These are phyloP conservation scores for Tephrocybe sp. DNA, from an alignment of 768 basidiomycete species.

Conservation along the genomic window DNA sequence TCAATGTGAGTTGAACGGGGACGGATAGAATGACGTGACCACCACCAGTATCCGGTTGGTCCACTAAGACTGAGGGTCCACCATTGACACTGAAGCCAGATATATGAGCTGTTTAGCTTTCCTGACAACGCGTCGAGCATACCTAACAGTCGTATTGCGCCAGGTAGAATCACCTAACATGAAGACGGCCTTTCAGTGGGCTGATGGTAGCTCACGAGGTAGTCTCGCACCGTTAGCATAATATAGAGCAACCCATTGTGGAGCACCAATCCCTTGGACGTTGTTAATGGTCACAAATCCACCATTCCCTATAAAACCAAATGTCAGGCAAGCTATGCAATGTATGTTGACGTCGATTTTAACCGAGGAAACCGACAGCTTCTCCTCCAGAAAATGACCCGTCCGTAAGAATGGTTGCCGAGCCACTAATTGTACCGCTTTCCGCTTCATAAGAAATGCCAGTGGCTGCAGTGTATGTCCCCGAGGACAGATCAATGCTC, in stretches of 20 bases:
- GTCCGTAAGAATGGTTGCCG: constrained; percentile 41
- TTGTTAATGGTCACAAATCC: constrained; percentile 57
- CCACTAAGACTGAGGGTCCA: constrained; percentile 48
- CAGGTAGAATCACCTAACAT: constrained; percentile 49
- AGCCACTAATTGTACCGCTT: constrained; percentile 46
- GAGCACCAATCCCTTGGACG: constrained; percentile 51
- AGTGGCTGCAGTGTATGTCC: constrained; percentile 47
- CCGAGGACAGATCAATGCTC: constrained; percentile 49
- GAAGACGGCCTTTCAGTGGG: not conserved
- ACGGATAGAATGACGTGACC: constrained; percentile 53
- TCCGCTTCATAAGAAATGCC: constrained; percentile 62
- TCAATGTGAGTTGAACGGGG: constrained; percentile 51
- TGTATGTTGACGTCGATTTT: constrained; percentile 7
- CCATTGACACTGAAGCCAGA: constrained; percentile 50
- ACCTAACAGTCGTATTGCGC: constrained; percentile 63
- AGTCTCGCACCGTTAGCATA: constrained; percentile 48
- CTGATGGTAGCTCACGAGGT: not conserved
- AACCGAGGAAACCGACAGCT: constrained; percentile 57
- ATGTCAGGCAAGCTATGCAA: not conserved
- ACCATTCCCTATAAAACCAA: constrained; percentile 43
- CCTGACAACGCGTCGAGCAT: not conserved
- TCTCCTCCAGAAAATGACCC: constrained; percentile 52
- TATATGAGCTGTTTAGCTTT: not conserved
- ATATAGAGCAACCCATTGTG: constrained; percentile 63
- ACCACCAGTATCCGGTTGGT: constrained; percentile 60